Percentiles rank a stretch among this genome's conserved stretches.
phyloP scores from a whole-genome alignment of 805 yeast genomes.

The Pichia pseudocactophila region DNA sequence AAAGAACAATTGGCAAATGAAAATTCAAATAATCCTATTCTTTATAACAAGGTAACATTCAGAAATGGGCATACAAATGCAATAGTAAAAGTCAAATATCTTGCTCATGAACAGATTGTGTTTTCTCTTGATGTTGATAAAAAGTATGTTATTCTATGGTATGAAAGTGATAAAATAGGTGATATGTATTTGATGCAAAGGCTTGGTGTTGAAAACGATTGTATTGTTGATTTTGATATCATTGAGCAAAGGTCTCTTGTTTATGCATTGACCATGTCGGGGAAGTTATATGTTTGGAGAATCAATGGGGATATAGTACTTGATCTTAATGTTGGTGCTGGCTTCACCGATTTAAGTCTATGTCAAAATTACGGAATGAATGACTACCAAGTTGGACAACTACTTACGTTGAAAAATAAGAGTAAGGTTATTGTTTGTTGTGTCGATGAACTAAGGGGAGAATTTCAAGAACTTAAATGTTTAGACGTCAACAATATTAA shows the following conservation, averaged over 20 bases:
- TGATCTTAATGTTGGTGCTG: neutral
- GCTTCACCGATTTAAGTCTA: neutral
- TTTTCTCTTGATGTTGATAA: slow-evolving; percentile 51
- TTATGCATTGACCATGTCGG: slow-evolving; percentile 44
- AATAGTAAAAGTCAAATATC: slow-evolving; percentile 29
- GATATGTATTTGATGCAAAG: slow-evolving; percentile 31
- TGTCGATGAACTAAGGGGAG: neutral
- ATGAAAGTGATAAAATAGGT: slow-evolving; percentile 31
- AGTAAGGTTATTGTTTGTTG: slow-evolving; percentile 9
- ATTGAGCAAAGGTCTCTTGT: slow-evolving; percentile 21
- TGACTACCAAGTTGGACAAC: slow-evolving; percentile 3
- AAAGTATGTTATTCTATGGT: slow-evolving; percentile 50
- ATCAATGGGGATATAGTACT: slow-evolving; percentile 3
- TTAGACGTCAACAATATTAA: neutral
- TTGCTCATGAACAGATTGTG: slow-evolving; percentile 45
- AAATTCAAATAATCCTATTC: slow-evolving; percentile 36
- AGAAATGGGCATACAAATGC: slow-evolving; percentile 50
- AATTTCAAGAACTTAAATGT: neutral
- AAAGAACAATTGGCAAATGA: slow-evolving; percentile 25
- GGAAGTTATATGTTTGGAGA: slow-evolving; percentile 29
- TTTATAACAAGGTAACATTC: slow-evolving; percentile 47
- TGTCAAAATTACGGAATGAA: slow-evolving; percentile 2
- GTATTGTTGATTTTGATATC: slow-evolving; percentile 29
- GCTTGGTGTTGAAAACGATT: slow-evolving; percentile 25
- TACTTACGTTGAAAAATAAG: slow-evolving; percentile 9